phyloP scores from a whole-genome alignment of 2,329 filamentous ascomycete species.

The Fusarium nematophilum region DNA sequence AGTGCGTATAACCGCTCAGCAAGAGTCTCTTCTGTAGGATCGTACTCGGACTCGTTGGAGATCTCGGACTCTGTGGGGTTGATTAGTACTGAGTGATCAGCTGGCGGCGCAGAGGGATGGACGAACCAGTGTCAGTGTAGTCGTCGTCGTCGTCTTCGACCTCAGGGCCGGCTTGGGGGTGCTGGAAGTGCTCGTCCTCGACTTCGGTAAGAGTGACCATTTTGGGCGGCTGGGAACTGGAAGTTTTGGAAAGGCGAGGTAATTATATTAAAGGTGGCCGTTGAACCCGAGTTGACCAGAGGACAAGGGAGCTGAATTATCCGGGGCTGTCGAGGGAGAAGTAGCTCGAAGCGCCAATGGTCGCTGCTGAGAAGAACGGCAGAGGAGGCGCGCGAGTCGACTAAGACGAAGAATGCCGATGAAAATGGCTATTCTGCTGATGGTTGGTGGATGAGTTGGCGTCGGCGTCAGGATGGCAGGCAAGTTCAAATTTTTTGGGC shows the following conservation, averaged over 20 bases:
- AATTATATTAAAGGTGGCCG: conserved; percentile 16
- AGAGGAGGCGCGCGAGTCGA: background rate
- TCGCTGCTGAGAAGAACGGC: background rate
- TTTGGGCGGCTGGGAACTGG: conserved; percentile 50
- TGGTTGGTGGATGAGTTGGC: conserved; percentile 36
- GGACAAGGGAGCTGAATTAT: background rate
- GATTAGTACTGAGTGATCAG: conserved; percentile 11
- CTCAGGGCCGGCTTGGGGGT: conserved; percentile 74
- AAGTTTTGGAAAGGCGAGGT: conserved; percentile 3
- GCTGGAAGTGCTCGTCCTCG: conserved; percentile 92
- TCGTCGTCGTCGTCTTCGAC: conserved; percentile 94
- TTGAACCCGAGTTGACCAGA: conserved; percentile 8
- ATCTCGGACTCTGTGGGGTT: conserved; percentile 79
- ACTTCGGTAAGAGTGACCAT: conserved; percentile 99
- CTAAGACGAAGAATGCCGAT: conserved; percentile 16
- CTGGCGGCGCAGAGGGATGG: conserved; percentile 9
- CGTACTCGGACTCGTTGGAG: conserved; percentile 81
- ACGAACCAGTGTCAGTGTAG: conserved; percentile 90
- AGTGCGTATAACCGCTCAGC: conserved; percentile 78
- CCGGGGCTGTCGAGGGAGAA: conserved; percentile 7
- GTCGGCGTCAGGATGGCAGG: conserved; percentile 43
- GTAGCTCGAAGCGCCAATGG: conserved; percentile 3
- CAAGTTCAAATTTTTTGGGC: conserved; percentile 45
- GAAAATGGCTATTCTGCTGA: conserved; percentile 27
- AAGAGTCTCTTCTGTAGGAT: conserved; percentile 68